Conservation (phyloP, 768 basidiomycete species). For the Leccinum sublutescens region DNA sequence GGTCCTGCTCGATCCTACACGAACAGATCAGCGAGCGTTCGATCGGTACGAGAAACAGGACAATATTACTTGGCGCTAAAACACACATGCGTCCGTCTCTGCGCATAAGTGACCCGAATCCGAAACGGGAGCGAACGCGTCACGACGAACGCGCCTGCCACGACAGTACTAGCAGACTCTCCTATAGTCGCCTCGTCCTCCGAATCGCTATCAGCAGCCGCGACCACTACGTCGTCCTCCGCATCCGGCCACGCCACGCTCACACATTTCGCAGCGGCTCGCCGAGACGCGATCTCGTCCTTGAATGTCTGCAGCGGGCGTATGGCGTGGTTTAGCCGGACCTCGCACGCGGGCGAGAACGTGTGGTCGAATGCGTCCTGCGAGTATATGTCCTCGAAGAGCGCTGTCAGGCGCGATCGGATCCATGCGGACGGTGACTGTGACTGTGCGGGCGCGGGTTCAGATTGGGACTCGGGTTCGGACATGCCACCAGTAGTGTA, state of each 20-base stretch:
- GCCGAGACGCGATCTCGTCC: conserved; percentile 25
- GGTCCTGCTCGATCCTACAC: conserved; percentile 27
- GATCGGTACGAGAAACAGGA: neutral
- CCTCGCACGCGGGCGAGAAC: conserved; percentile 35
- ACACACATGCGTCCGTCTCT: conserved; percentile 30
- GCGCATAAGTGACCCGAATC: conserved; percentile 40
- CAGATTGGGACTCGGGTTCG: neutral
- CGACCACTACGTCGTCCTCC: conserved; percentile 6
- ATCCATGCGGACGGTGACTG: conserved; percentile 26
- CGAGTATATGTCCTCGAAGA: conserved; percentile 26
- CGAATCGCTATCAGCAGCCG: too few species aligned
- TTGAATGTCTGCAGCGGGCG: conserved; percentile 26
- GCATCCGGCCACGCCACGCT: conserved; percentile 34
- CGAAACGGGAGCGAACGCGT: conserved; percentile 40
- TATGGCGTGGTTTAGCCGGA: conserved; percentile 33
- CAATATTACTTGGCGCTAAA: conserved; percentile 40
- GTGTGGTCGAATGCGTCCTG: conserved; percentile 23
- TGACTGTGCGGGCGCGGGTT: neutral
- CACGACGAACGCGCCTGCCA: conserved; percentile 40
- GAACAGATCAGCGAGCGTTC: neutral
- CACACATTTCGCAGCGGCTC: conserved; percentile 16
- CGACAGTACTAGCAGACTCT: conserved; percentile 23
- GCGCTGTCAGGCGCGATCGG: conserved; percentile 25
- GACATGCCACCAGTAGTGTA: neutral
- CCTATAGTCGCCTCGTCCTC: too few species aligned